phyloP scores from a whole-genome alignment of 2,329 filamentous ascomycete genomes.

The Daldinia eschscholtzii region DNA sequence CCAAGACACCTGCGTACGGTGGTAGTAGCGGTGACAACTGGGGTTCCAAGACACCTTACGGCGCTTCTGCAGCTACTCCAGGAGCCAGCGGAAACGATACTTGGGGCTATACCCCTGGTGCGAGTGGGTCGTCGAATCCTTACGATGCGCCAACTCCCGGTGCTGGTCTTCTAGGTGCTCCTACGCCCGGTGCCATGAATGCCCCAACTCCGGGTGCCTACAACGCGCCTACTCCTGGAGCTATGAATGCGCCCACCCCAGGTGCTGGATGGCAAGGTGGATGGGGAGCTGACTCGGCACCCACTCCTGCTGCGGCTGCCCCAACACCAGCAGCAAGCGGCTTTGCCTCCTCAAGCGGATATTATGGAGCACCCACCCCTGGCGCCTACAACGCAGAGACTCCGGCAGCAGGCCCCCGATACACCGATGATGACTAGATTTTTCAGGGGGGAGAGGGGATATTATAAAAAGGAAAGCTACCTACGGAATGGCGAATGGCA shows the following conservation, averaged over 20 bases:
- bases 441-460: conserved; percentile 4
- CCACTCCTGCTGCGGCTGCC: conserved; percentile 74
- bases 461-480: conserved; percentile 28
- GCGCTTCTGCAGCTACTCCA: conserved; percentile 69
- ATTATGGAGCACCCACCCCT: conserved; percentile 59
- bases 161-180: conserved; percentile 66
- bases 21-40: conserved; percentile 67
- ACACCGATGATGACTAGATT: conserved; percentile 51
- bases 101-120: conserved; percentile 70
- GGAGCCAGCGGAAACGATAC: conserved; percentile 69
- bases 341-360: conserved; percentile 59
- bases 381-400: conserved; percentile 52
- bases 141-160: conserved; percentile 81
- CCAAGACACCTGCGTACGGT: conserved; percentile 75
- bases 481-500: conserved; percentile 23
- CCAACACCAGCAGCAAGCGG: conserved; percentile 77
- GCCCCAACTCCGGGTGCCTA: conserved; percentile 80
- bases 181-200: conserved; percentile 72
- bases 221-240: conserved; percentile 73
- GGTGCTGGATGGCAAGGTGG: conserved; percentile 72
- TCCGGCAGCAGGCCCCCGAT: conserved; percentile 51
- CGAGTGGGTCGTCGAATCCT: conserved; percentile 59
- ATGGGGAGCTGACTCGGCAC: conserved; percentile 73
- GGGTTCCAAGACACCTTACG: conserved; percentile 84
- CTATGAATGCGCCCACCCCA: conserved; percentile 75